Percentiles rank a stretch among this genome's conserved stretches.
Conservation (phyloP, 1,284 basidiomycete genomes). For the Fomitopsis palustris region DNA sequence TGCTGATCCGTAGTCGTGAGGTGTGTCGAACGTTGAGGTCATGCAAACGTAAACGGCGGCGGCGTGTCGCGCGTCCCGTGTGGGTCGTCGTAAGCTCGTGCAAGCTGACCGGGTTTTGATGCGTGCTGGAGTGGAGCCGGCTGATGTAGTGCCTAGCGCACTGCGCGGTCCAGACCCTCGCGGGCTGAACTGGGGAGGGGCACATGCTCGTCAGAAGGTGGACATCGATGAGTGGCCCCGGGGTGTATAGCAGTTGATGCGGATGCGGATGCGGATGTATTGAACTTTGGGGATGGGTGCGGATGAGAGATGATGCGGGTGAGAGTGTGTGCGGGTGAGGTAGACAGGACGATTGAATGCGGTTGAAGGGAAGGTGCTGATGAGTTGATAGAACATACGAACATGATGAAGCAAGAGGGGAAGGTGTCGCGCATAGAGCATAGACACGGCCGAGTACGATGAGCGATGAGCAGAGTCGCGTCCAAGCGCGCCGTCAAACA, state of each 20-base stretch:
- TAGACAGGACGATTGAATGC: neutral
- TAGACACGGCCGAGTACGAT: neutral
- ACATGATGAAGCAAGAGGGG: neutral
- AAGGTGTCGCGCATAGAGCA: neutral
- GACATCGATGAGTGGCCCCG: neutral
- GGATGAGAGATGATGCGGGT: neutral
- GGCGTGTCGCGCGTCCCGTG: neutral
- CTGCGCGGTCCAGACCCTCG: neutral
- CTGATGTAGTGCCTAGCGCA: neutral
- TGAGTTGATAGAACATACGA: neutral
- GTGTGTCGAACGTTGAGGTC: neutral
- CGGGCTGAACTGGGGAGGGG: neutral
- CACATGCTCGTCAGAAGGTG: neutral
- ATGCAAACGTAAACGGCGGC: neutral
- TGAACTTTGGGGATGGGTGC: neutral
- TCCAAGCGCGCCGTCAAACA: conserved; percentile 1
- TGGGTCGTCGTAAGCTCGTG: neutral
- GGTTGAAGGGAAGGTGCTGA: neutral
- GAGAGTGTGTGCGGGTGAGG: neutral
- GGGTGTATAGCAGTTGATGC: neutral
- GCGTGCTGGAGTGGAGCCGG: conserved; percentile 1
- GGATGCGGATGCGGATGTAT: neutral
- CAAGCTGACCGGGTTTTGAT: conserved; percentile 1
- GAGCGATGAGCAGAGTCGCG: neutral
- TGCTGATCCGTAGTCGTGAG: neutral